Base-by-base conservation (phyloP, 768 basidiomycete genomes). In the Cantharellus anzutake region DNA sequence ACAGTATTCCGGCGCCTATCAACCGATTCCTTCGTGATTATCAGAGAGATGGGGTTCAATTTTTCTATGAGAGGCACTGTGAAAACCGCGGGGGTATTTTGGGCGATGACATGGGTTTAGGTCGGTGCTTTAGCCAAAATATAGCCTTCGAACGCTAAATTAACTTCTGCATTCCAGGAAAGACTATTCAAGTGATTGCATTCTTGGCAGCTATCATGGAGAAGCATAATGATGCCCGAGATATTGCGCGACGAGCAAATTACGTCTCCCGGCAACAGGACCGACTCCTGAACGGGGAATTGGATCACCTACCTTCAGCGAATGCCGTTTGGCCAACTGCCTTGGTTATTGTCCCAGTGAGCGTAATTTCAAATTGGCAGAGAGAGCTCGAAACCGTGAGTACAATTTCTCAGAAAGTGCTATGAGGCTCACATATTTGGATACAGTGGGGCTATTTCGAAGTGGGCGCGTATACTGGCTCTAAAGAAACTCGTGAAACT, bases 361-460 rank as follows among this genome's bases (percentile, higher is more conserved):
- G 83, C 2, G 84, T 99, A 2, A 80, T 88, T 0, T 75, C 75
- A 40, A 94, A 96, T 64, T 98, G 94, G 94, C 78, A 82, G 64
- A 73, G 93, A 38, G 94, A 99, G 69, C 81, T 97, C 59, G 71
- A 82, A 64, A 87, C 81, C 41, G 91, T 88, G 62, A 58, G 78
- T 68, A 1, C 29, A 14, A 5, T 51, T 0, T 39, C 3, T 3
- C 2, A 3, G 51, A 61, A 63, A 51, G 62, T 62, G 29, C 5
- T 0, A 35, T 42, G 16, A 64, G 37, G 56, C 20, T 34, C 59
- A 5, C n/a, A 35, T 41, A 40, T 56, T 11, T 7, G 11, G 52
- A 2, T 3, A 20, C 62, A 93, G 87, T 98, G 94, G 94, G 87
- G 88, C 0, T 93, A 91, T 68, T 93, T 97, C 64, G 89, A 93